Percentiles rank a stretch among this genome's conserved stretches.
phyloP scores from a whole-genome alignment of 768 basidiomycete genomes.

The Russula brevipes region DNA sequence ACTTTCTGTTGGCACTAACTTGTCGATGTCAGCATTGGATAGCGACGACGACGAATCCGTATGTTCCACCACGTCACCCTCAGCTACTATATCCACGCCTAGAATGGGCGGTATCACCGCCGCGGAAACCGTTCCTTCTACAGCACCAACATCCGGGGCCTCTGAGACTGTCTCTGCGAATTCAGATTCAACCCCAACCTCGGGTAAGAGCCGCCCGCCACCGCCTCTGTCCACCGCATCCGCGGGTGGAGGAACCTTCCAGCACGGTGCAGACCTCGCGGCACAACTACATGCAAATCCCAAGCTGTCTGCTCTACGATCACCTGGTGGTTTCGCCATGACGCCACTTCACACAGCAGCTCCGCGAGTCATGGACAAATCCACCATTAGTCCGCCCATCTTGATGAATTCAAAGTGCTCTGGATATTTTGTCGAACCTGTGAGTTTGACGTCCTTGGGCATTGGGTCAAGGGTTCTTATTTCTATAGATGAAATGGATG shows the following conservation, averaged over 20 bases:
- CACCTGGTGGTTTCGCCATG: conserved; percentile 29
- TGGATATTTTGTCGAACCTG: conserved; percentile 95
- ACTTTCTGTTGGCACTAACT: conserved; percentile 28
- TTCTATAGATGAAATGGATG: conserved; percentile 87
- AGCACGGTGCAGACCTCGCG: conserved; percentile 38
- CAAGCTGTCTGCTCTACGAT: conserved; percentile 46
- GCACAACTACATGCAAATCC: conserved; percentile 44
- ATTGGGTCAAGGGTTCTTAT: neutral
- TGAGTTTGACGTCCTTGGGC: conserved; percentile 38
- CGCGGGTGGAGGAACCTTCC: conserved; percentile 23
- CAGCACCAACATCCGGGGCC: neutral
- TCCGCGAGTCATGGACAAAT: conserved; percentile 20
- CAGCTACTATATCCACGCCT: neutral
- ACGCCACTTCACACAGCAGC: conserved; percentile 22
- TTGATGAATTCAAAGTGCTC: conserved; percentile 81
- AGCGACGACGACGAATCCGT: conserved; percentile 41
- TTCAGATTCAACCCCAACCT: neutral
- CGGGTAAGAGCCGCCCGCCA: conserved; percentile 2
- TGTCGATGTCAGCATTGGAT: conserved; percentile 52
- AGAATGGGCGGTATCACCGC: neutral
- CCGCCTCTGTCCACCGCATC: conserved; percentile 17
- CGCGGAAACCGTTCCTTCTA: conserved; percentile 7
- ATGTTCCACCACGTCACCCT: neutral
- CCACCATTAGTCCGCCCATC: conserved; percentile 51
- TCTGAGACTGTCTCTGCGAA: conserved; percentile 11